Percentiles rank a stretch among this genome's conserved stretches.
Evolutionary conservation across 352 stramenopile genomes (phyloP).

Genomic region (Phytophthora agathidicida): DNA sequence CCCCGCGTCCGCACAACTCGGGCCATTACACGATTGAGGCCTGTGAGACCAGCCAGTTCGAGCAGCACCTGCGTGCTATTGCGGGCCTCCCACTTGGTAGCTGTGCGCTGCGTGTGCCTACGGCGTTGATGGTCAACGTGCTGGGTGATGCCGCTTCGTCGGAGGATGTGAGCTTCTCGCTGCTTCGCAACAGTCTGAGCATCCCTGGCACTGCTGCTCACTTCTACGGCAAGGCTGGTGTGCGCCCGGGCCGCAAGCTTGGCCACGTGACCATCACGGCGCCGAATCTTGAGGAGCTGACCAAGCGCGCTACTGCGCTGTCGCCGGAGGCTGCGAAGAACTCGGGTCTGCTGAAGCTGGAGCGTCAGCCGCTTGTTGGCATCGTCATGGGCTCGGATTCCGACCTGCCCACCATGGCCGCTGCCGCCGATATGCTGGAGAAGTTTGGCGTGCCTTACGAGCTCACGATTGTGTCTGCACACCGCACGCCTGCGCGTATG

Average conservation of each 20-base stretch:
- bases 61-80: slow-evolving; percentile 97
- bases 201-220: slow-evolving; percentile 92
- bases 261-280: slow-evolving; percentile 97
- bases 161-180: slow-evolving; percentile 85
- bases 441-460: slow-evolving; percentile 97
- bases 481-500: slow-evolving; percentile 97
- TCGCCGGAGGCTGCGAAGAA: slow-evolving; percentile 49
- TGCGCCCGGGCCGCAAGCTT: slow-evolving; percentile 95
- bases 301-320: slow-evolving; percentile 64
- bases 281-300: slow-evolving; percentile 82
- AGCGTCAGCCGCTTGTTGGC: slow-evolving; percentile 58
- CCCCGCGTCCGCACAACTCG: slow-evolving; percentile 98
- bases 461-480: slow-evolving; percentile 98
- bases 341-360: slow-evolving; percentile 39
- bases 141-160: slow-evolving; percentile 66
- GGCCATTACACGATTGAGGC: slow-evolving; percentile 99
- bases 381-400: slow-evolving; percentile 96
- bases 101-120: slow-evolving; percentile 91
- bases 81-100: slow-evolving; percentile 94
- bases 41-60: slow-evolving; percentile 97
- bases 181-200: slow-evolving; percentile 63
- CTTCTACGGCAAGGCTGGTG: slow-evolving; percentile 96
- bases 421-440: slow-evolving; percentile 95
- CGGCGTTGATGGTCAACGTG: slow-evolving; percentile 93
- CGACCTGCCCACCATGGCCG: slow-evolving; percentile 97